Percentiles rank a stretch among this genome's conserved stretches.
phyloP scores from a whole-genome alignment of 2,329 filamentous ascomycete species.

The Neospermospora avenae region DNA sequence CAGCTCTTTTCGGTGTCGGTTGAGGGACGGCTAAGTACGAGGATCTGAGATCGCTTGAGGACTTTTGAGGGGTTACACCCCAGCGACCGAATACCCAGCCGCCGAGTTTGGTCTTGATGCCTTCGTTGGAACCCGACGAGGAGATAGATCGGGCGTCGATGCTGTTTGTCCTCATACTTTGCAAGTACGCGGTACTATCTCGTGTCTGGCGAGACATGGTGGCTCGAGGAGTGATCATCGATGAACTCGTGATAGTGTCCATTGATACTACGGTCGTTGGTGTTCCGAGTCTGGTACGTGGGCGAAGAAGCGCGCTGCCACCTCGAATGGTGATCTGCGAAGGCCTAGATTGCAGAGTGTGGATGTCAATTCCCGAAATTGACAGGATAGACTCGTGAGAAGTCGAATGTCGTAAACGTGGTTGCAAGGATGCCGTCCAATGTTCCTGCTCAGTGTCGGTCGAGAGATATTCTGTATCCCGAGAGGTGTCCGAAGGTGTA shows the following conservation, averaged over 20 bases:
- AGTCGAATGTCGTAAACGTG: constrained; percentile 57
- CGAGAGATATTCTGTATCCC: constrained; percentile 17
- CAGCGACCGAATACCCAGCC: constrained; percentile 64
- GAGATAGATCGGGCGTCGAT: constrained; percentile 34
- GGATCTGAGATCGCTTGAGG: constrained; percentile 15
- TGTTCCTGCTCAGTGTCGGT: constrained; percentile 9
- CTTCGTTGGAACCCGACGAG: constrained; percentile 26
- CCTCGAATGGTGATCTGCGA: constrained; percentile 62
- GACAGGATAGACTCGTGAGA: constrained; percentile 92
- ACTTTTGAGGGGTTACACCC: constrained; percentile 48
- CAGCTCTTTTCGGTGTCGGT: constrained; percentile 22
- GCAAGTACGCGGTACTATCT: constrained; percentile 52
- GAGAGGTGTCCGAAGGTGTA: constrained; percentile 25
- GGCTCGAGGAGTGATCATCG: constrained; percentile 55
- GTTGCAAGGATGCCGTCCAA: constrained; percentile 37
- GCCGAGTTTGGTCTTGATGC: constrained; percentile 53
- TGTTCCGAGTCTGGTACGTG: constrained; percentile 45
- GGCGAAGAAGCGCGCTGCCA: constrained; percentile 47
- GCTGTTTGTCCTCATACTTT: constrained; percentile 45
- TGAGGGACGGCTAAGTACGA: constrained; percentile 3
- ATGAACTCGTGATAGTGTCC: constrained; percentile 51
- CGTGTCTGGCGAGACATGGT: constrained; percentile 47
- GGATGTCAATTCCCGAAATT: constrained; percentile 83
- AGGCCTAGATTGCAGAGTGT: constrained; percentile 71
- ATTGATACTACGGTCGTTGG: constrained; percentile 43